Conservation (phyloP, 1,284 basidiomycete species). For the Irpex lacteus region DNA sequence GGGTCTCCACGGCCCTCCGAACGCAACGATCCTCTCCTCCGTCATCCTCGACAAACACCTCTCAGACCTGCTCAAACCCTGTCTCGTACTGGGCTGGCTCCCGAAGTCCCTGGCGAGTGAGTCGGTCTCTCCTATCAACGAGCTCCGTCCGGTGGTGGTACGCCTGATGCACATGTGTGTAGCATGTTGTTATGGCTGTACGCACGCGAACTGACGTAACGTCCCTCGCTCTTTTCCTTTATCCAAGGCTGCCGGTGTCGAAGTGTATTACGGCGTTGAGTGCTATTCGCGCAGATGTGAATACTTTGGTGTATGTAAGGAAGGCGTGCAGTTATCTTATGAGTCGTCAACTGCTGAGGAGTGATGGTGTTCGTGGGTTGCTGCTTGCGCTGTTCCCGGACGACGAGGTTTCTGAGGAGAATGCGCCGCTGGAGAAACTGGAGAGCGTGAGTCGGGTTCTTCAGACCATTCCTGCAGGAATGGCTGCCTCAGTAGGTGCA, state of each 20-base stretch:
- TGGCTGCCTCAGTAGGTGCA: conserved; percentile 47
- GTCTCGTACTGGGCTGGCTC: conserved; percentile 68
- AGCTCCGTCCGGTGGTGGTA: conserved; percentile 45
- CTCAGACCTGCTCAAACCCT: conserved; percentile 53
- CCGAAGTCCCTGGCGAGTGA: conserved; percentile 49
- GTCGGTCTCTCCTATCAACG: conserved; percentile 32
- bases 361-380: conserved; percentile 65
- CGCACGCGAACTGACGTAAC: background rate
- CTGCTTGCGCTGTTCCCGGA: conserved; percentile 67
- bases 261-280: conserved; percentile 67
- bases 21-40: conserved; percentile 60
- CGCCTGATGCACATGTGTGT: conserved; percentile 45
- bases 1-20: conserved; percentile 40
- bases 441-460: conserved; percentile 63
- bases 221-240: background rate
- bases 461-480: conserved; percentile 50
- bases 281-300: conserved; percentile 44
- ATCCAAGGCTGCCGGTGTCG: conserved; percentile 53
- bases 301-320: conserved; percentile 45
- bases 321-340: conserved; percentile 60
- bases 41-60: conserved; percentile 57
- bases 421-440: conserved; percentile 60
- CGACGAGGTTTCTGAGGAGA: conserved; percentile 44
- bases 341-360: conserved; percentile 63
- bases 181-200: conserved; percentile 5